Evolutionary conservation across 164 flowering plant species (phyloP), one percentile per base, ranked within the genome.

Genomic region (Protea cynaroides): DNA sequence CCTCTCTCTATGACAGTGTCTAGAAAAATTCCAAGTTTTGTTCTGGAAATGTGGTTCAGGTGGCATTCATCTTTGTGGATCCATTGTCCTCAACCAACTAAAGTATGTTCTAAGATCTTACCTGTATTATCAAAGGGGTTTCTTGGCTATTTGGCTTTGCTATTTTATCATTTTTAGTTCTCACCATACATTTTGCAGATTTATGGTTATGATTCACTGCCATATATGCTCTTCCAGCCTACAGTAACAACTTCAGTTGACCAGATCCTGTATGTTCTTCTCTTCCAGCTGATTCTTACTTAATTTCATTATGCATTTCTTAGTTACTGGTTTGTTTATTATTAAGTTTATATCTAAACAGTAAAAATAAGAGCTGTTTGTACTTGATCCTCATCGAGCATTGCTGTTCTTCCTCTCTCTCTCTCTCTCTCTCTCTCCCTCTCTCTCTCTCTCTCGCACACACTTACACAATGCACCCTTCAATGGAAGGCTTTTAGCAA

Each of bases 21-120:
- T 64, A 61, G 53, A 47, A 86, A 78, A 61, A 58, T 87, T 25
- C 69, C 86, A 10, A 76, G 86, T 73, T 86, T 76, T 71, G 73
- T 79, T 64, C 84, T 84, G 69, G 99, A 92, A 62, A 81, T 95
- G 89, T 92, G 97, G 99, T 84, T 76, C 60, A 79, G 72, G 58
- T 95, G 99, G 99, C 99, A 95, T 77, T 79, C 81, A 22, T 82
- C 76, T 60, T 66, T 90, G 81, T 95, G 99, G 99, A 75, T 25
- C 29, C 36, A 63, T 61, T 51, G 56, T 15, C 64, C 69, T 63
- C 62, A 47, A 59, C 56, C 54, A 62, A 58, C 72, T 40, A 67
- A 72, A 83, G 96, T 84, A 79, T 68, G 29, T 58, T 14, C 29
- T 25, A 21, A 46, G 52, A 12, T 10, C 44, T 65, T 1, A n/a